Percentiles rank a stretch among this genome's conserved stretches.
phyloP scores from a whole-genome alignment of 2,329 filamentous ascomycete genomes.

The Talaromyces rugulosus region DNA sequence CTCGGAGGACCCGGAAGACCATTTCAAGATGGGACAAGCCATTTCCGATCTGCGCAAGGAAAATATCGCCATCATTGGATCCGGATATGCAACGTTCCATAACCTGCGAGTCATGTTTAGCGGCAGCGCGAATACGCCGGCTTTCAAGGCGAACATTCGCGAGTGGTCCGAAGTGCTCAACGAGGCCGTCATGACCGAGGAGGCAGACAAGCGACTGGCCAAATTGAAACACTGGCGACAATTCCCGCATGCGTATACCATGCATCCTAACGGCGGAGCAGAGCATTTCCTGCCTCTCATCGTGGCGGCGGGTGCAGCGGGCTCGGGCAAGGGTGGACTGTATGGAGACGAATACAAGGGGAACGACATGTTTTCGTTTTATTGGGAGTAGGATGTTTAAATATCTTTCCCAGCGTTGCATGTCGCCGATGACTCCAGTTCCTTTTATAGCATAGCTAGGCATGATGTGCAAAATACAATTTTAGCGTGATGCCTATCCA shows the following conservation, averaged over 20 bases:
- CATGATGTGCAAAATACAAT: not conserved
- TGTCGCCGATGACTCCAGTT: not conserved
- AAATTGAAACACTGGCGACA: conserved; percentile 12
- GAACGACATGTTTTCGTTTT: conserved; percentile 10
- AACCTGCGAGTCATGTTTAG: conserved; percentile 10
- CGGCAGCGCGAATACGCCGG: not conserved
- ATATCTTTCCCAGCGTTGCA: not conserved
- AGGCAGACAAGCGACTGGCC: conserved; percentile 3
- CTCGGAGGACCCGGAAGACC: conserved; percentile 9
- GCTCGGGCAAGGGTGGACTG: conserved; percentile 3
- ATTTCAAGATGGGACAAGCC: conserved; percentile 10
- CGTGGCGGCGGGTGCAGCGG: conserved; percentile 9
- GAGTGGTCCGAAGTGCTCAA: conserved; percentile 11
- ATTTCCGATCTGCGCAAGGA: conserved; percentile 11
- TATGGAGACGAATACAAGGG: conserved; percentile 9
- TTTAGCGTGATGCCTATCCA: not conserved
- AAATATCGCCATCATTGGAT: conserved; percentile 11
- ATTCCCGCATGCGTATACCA: conserved; percentile 10
- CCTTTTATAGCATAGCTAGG: not conserved
- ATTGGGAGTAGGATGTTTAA: conserved; percentile 6
- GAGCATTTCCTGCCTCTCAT: conserved; percentile 14
- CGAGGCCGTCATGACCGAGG: conserved; percentile 7
- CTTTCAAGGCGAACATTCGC: not conserved
- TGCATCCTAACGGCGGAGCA: conserved; percentile 10
- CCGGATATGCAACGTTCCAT: conserved; percentile 12